Conservation (phyloP, 2,329 filamentous ascomycete species). For the Didymella pomorum region DNA sequence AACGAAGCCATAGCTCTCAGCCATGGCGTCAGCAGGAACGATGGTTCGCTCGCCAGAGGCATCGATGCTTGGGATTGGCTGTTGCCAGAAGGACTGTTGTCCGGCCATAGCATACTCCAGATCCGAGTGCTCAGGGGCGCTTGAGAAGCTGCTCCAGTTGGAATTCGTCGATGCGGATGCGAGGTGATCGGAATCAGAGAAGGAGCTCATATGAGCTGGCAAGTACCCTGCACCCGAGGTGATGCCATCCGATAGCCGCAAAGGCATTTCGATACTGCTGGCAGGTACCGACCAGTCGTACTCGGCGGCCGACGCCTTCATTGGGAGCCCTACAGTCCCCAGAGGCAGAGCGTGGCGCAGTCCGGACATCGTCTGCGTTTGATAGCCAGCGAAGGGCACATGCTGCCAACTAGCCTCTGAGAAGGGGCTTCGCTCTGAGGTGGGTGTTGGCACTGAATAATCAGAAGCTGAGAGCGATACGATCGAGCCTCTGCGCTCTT, state of each 20-base stretch:
- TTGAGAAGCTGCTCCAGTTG: constrained; percentile 20
- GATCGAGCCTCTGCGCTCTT: constrained; percentile 43
- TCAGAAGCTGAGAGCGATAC: constrained; percentile 37
- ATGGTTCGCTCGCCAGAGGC: constrained; percentile 12
- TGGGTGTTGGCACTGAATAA: constrained; percentile 41
- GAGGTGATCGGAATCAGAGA: constrained; percentile 6
- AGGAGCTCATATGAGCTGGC: constrained; percentile 11
- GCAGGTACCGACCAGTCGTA: constrained; percentile 15
- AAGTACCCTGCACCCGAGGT: constrained; percentile 11
- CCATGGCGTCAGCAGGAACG: constrained; percentile 25
- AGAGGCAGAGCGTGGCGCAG: constrained; percentile 22
- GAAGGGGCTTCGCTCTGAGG: constrained; percentile 35
- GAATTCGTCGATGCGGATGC: constrained; percentile 9
- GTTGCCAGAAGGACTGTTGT: constrained; percentile 16
- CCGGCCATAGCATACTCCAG: constrained; percentile 9
- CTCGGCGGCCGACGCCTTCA: constrained; percentile 14
- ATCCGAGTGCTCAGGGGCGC: constrained; percentile 9
- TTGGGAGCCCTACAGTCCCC: constrained; percentile 15
- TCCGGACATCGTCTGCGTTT: constrained; percentile 26
- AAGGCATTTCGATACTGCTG: constrained; percentile 11
- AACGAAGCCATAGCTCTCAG: constrained; percentile 19
- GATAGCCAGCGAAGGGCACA: constrained; percentile 27
- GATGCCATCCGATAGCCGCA: constrained; percentile 8
- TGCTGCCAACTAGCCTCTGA: constrained; percentile 34
- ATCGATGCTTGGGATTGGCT: constrained; percentile 5